These are phyloP conservation scores for Aspergillus unguis DNA, from an alignment of 2,329 filamentous ascomycete genomes.

Conservation along the genomic window DNA sequence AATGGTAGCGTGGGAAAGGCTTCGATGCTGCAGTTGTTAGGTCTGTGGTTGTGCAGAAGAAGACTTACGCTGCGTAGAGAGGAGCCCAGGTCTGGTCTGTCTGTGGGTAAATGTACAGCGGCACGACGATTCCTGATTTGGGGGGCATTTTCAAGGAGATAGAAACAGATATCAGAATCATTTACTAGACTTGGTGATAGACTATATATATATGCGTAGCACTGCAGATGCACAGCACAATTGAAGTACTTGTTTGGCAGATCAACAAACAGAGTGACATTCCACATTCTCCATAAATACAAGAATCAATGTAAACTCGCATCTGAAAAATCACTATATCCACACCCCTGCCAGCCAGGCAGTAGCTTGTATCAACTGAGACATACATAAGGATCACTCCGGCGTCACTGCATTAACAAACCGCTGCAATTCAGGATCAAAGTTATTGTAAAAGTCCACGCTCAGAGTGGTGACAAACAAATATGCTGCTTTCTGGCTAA, in stretches of 20 bases:
- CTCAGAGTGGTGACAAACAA: slow-evolving; percentile 11
- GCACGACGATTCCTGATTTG: slow-evolving; percentile 15
- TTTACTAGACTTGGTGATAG: too few species aligned
- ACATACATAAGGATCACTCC: background rate
- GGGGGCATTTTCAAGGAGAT: slow-evolving; percentile 1
- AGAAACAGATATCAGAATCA: background rate
- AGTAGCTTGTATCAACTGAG: too few species aligned
- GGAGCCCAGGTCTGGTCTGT: slow-evolving; percentile 15
- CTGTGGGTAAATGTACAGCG: slow-evolving; percentile 19
- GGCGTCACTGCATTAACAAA: slow-evolving; percentile 12
- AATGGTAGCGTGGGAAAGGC: slow-evolving; percentile 13
- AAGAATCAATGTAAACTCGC: too few species aligned
- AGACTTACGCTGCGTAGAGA: slow-evolving; percentile 16
- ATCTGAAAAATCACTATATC: too few species aligned
- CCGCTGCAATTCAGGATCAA: slow-evolving; percentile 9
- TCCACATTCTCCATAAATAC: too few species aligned
- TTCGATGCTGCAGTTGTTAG: slow-evolving; percentile 8
- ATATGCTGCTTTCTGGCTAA: slow-evolving; percentile 13
- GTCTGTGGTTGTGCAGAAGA: background rate
- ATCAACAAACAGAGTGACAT: too few species aligned
- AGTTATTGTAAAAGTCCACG: slow-evolving; percentile 12
- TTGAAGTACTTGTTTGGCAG: too few species aligned
- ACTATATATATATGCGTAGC: too few species aligned
- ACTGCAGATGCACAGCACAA: too few species aligned
- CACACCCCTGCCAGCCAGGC: too few species aligned